Evolutionary conservation across 2,329 filamentous ascomycete genomes (phyloP).

Genomic region (Orbilia quercus): DNA sequence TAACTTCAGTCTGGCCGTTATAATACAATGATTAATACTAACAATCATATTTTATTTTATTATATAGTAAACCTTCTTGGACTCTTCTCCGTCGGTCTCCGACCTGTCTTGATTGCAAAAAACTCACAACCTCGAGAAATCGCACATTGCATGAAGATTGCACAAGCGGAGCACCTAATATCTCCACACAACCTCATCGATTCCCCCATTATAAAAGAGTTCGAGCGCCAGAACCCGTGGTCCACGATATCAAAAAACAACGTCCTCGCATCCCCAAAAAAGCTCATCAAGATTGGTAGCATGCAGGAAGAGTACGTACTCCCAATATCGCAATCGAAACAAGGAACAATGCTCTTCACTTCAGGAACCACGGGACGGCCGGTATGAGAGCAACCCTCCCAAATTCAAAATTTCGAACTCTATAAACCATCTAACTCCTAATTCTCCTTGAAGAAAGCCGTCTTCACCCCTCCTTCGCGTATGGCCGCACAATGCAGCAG

Average conservation of each 20-base stretch:
- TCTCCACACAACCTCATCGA: slow-evolving; percentile 7
- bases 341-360: slow-evolving; percentile 46
- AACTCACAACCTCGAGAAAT: slow-evolving; percentile 30
- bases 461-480: slow-evolving; percentile 27
- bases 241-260: slow-evolving; percentile 3
- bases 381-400: slow-evolving; percentile 14
- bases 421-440: not conserved
- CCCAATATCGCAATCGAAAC: not conserved
- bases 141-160: slow-evolving; percentile 13
- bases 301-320: slow-evolving; percentile 6
- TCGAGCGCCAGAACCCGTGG: not conserved
- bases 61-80: slow-evolving; percentile 34
- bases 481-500: slow-evolving; percentile 24
- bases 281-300: not conserved
- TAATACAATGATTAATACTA: too few relatives aligned
- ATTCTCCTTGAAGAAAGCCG: slow-evolving; percentile 34
- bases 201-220: not conserved
- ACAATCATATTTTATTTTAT: not conserved
- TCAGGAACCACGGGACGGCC: slow-evolving; percentile 47
- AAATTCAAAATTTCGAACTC: not conserved
- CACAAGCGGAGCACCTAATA: slow-evolving; percentile 9
- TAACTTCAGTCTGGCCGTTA: too few relatives aligned
- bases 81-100: slow-evolving; percentile 30
- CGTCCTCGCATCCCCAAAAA: not conserved
- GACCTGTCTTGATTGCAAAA: slow-evolving; percentile 35